phyloP scores from a whole-genome alignment of 2,329 filamentous ascomycete species.

The Elsinoe ampelina region DNA sequence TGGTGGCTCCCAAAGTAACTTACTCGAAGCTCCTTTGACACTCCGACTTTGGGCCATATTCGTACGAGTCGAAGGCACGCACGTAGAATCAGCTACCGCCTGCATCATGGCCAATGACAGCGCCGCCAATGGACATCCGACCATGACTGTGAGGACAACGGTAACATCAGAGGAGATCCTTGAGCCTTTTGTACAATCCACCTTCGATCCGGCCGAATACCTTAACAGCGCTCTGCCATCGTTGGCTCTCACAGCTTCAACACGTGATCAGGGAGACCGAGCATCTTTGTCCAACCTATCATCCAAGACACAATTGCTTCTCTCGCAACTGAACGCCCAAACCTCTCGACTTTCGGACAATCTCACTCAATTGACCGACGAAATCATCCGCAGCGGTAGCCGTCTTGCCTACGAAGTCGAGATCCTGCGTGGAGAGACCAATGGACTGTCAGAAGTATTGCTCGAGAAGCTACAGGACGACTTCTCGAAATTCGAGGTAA shows the following conservation, averaged over 20 bases:
- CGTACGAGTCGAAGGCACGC: not conserved
- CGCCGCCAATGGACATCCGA: constrained; percentile 11
- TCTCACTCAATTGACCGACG: constrained; percentile 84
- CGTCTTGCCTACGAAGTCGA: constrained; percentile 91
- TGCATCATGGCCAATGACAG: constrained; percentile 11
- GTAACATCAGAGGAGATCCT: constrained; percentile 65
- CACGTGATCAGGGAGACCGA: constrained; percentile 34
- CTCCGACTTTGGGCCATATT: not conserved
- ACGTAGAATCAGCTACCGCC: too few species aligned
- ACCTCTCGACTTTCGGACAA: constrained; percentile 72
- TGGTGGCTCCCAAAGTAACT: not conserved
- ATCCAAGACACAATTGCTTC: constrained; percentile 68
- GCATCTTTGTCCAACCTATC: constrained; percentile 63
- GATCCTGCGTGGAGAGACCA: constrained; percentile 76
- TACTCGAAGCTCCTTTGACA: not conserved
- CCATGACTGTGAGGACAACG: constrained; percentile 34
- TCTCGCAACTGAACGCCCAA: constrained; percentile 81
- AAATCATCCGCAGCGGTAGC: constrained; percentile 82
- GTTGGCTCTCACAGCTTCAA: constrained; percentile 43
- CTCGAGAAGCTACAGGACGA: constrained; percentile 63
- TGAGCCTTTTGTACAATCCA: constrained; percentile 62
- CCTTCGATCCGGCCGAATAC: constrained; percentile 77
- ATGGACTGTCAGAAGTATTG: constrained; percentile 69
- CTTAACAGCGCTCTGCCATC: constrained; percentile 71
- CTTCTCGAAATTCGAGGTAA: constrained; percentile 60